Base-by-base conservation (phyloP, 176 grass and related monocot species). In the Metroxylon sagu region DNA sequence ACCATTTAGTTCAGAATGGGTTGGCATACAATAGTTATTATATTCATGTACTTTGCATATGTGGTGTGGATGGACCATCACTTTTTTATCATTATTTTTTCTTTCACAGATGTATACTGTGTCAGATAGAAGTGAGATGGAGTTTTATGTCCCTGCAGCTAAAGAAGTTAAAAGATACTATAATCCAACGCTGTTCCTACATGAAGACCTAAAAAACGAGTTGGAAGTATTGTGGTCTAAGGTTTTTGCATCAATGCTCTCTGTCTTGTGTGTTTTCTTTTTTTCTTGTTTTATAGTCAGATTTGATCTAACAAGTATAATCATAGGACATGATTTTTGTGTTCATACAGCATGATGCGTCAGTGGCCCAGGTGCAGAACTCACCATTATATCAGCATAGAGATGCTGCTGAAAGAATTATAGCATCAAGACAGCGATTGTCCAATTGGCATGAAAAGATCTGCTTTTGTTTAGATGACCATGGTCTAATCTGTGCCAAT, bases 91-190 rank as follows among this genome's bases (percentile, higher is more conserved):
- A 35, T 2, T 31, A 6, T 43, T 17, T 19, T 60, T 60, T 6
- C 15, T 35, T 73, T 35, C 25, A 63, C 74, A 95, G 90, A 90
- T 90, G 74, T 90, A 84, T 66, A 65, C 91, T 29, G 29, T 82
- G 29, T 59, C 66, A 48, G 83, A 90, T 69, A 87, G 86, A 76
- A 79, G 73, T 48, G 91, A 90, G 72, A 78, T 90, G 56, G 68
- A 90, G n/a, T 39, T 65, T 53, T 85, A 77, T 58, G 74, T 86
- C 66, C 86, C 83, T 81, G 71, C 68, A 43, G 77, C 86, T 73
- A 77, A 77, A 83, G 77, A 87, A 77, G 65, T 96, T 50, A 79
- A 59, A 50, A 69, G 56, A 79, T 96, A 82, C 76, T 96, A 90
- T 78, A 74, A 77, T 49, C 52, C 77, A 0, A 90, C 71, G 49